These are phyloP conservation scores for Madurella mycetomatis DNA, from an alignment of 2,329 filamentous ascomycete species.

Conservation along the genomic window DNA sequence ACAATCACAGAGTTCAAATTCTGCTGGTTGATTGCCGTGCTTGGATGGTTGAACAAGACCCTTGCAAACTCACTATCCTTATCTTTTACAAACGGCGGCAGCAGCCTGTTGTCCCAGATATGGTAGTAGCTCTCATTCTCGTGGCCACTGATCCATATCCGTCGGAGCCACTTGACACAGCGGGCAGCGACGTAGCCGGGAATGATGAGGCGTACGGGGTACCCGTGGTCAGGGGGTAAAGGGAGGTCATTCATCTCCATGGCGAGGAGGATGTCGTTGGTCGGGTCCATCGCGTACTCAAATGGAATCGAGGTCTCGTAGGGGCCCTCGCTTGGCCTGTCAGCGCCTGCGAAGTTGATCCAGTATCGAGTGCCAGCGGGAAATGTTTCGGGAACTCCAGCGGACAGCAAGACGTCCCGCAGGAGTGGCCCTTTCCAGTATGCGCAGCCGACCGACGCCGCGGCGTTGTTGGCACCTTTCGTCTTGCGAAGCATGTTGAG, in stretches of 20 bases:
- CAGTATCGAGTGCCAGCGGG: slow-evolving; percentile 29
- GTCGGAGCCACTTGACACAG: slow-evolving; percentile 44
- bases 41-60: slow-evolving; percentile 44
- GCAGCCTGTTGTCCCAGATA: slow-evolving; percentile 46
- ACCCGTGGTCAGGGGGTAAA: slow-evolving; percentile 43
- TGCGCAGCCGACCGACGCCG: slow-evolving; percentile 43
- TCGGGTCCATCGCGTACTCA: slow-evolving; percentile 43
- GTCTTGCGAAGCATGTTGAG: slow-evolving; percentile 46
- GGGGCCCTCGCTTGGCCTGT: slow-evolving; percentile 42
- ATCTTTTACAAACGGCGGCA: slow-evolving; percentile 48
- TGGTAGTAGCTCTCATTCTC: slow-evolving; percentile 46
- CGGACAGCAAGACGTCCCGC: slow-evolving; percentile 40
- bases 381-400: slow-evolving; percentile 32
- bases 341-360: slow-evolving; percentile 49
- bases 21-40: slow-evolving; percentile 46
- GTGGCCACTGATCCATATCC: slow-evolving; percentile 38
- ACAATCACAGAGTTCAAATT: slow-evolving; percentile 46
- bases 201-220: slow-evolving; percentile 38
- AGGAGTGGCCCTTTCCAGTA: slow-evolving; percentile 48
- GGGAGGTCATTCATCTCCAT: slow-evolving; percentile 44
- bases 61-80: slow-evolving; percentile 45
- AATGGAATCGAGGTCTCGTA: slow-evolving; percentile 47
- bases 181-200: slow-evolving; percentile 43
- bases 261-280: slow-evolving; percentile 46
- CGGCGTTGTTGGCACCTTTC: slow-evolving; percentile 46